These are phyloP conservation scores for Hypsizygus ulmarius DNA, from an alignment of 1,284 basidiomycete species.

Conservation along the genomic window DNA sequence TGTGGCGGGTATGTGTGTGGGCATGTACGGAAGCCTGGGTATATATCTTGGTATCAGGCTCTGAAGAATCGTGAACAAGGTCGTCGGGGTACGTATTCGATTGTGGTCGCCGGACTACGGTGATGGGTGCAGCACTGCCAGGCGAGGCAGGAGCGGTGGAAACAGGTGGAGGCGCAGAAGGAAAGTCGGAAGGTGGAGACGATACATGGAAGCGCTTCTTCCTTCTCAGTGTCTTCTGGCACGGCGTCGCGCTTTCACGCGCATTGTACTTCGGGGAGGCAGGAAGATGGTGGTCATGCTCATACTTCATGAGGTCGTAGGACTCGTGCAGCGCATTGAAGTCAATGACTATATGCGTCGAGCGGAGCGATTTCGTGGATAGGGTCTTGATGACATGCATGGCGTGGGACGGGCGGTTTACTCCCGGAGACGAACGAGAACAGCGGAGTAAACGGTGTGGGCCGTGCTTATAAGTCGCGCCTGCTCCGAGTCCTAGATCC, in stretches of 20 bases:
- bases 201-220: slow-evolving; percentile 23
- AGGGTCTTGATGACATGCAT: slow-evolving; percentile 21
- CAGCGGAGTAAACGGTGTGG: not conserved
- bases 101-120: too few relatives aligned
- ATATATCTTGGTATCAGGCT: not conserved
- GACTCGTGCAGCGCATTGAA: slow-evolving; percentile 18
- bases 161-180: not conserved
- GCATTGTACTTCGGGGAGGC: slow-evolving; percentile 1
- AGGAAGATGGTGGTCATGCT: slow-evolving; percentile 2
- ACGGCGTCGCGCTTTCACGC: slow-evolving; percentile 1
- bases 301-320: slow-evolving; percentile 8
- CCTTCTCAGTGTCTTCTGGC: slow-evolving; percentile 28
- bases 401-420: slow-evolving; percentile 21
- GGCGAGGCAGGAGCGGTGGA: not conserved
- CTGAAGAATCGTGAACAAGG: not conserved
- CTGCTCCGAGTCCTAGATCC: too few relatives aligned
- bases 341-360: slow-evolving; percentile 25
- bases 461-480: too few relatives aligned
- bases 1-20: slow-evolving; percentile 1
- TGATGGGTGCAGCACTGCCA: too few relatives aligned
- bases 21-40: too few relatives aligned
- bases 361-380: slow-evolving; percentile 22
- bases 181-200: slow-evolving; percentile 2
- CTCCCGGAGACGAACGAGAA: slow-evolving; percentile 16
- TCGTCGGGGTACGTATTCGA: not conserved